A percentile compares a stretch with the other conserved stretches of the same genome.
Evolutionary conservation across 192 early-diverging fungal species (phyloP).

Genomic region (Coemansia sp.): DNA sequence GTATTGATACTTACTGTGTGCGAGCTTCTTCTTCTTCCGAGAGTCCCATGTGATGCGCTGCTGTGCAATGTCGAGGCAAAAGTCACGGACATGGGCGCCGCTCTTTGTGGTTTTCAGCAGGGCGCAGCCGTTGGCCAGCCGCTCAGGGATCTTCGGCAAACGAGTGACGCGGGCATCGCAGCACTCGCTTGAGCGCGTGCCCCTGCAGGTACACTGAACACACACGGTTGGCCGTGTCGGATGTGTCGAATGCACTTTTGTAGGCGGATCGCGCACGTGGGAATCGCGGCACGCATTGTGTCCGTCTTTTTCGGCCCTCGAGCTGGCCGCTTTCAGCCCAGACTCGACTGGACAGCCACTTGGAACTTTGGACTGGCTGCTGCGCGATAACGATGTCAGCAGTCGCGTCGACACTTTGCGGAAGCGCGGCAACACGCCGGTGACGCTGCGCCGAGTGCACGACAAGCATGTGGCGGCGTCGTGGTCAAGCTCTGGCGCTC

Average conservation of each 20-base stretch:
- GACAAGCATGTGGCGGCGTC: slow-evolving; percentile 32
- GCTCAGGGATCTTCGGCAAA: slow-evolving; percentile 23
- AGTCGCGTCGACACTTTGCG: slow-evolving; percentile 39
- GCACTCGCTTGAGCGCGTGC: background rate
- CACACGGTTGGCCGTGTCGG: slow-evolving; percentile 37
- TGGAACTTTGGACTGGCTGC: slow-evolving; percentile 23
- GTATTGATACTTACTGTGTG: slow-evolving; percentile 46
- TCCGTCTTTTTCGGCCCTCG: background rate
- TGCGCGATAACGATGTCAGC: slow-evolving; percentile 24
- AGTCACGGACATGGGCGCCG: slow-evolving; percentile 44
- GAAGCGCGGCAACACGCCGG: slow-evolving; percentile 42
- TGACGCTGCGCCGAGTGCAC: slow-evolving; percentile 44
- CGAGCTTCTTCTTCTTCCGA: slow-evolving; percentile 55
- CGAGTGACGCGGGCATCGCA: slow-evolving; percentile 12
- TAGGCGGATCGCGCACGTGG: slow-evolving; percentile 24
- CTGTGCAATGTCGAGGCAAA: slow-evolving; percentile 54
- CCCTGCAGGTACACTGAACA: slow-evolving; percentile 1
- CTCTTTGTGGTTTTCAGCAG: slow-evolving; percentile 52
- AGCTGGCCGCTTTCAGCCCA: slow-evolving; percentile 13
- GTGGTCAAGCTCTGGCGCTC: slow-evolving; percentile 25
- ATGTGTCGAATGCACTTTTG: slow-evolving; percentile 22
- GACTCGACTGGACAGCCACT: slow-evolving; percentile 15
- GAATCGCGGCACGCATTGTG: background rate
- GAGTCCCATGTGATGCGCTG: slow-evolving; percentile 57
- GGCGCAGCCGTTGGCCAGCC: slow-evolving; percentile 40